Conservation (phyloP, 495 filamentous ascomycete genomes). For the Hypoxylon cercidicola region DNA sequence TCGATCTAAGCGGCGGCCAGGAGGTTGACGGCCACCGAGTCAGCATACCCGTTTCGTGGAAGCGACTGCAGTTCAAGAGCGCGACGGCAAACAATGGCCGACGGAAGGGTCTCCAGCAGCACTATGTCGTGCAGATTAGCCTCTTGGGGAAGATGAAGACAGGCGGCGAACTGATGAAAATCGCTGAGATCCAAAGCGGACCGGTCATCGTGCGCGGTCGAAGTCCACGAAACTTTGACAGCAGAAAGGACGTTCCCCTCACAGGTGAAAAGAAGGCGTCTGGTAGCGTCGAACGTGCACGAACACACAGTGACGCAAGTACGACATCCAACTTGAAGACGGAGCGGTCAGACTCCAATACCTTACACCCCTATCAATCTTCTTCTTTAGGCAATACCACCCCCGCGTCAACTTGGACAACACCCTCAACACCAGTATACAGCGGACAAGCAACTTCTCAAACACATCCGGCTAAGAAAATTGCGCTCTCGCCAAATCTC, state of each 20-base stretch:
- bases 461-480: slow-evolving; percentile 48
- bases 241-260: slow-evolving; percentile 71
- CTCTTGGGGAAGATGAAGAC: slow-evolving; percentile 68
- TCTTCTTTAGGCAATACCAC: slow-evolving; percentile 46
- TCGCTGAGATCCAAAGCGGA: slow-evolving; percentile 70
- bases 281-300: slow-evolving; percentile 36
- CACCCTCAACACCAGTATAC: slow-evolving; percentile 29
- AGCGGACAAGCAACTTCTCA: slow-evolving; percentile 34
- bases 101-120: slow-evolving; percentile 75
- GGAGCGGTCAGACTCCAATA: slow-evolving; percentile 48
- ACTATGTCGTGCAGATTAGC: slow-evolving; percentile 74
- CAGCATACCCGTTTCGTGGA: slow-evolving; percentile 86
- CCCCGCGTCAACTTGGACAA: slow-evolving; percentile 29
- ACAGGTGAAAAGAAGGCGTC: slow-evolving; percentile 57
- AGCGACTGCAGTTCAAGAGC: slow-evolving; percentile 89
- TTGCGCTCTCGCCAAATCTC: slow-evolving; percentile 49
- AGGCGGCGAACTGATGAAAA: slow-evolving; percentile 66
- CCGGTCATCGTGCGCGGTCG: slow-evolving; percentile 75
- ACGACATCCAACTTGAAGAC: slow-evolving; percentile 44
- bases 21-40: slow-evolving; percentile 76
- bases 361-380: slow-evolving; percentile 47
- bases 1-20: slow-evolving; percentile 79
- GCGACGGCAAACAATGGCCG: slow-evolving; percentile 88
- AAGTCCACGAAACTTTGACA: slow-evolving; percentile 75
- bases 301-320: slow-evolving; percentile 45